Percentiles rank a stretch among this genome's conserved stretches.
Conservation (phyloP, 805 yeast species). For the Candida boidinii region DNA sequence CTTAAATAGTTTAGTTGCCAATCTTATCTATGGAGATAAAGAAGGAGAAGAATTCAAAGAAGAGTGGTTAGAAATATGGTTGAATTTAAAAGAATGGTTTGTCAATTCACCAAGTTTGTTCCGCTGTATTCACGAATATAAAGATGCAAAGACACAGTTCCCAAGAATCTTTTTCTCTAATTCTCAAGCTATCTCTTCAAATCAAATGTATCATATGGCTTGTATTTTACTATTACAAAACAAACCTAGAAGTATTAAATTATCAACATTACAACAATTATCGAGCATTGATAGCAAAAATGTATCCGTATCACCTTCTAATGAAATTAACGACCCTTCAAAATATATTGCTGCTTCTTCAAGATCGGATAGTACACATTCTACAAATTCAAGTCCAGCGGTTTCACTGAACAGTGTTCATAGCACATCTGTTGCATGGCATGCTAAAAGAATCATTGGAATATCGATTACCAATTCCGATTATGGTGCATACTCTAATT, state of each 20-base stretch:
- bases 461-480: constrained; percentile 23
- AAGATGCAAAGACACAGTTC: constrained; percentile 22
- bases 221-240: constrained; percentile 30
- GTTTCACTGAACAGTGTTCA: constrained; percentile 1
- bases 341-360: too few species aligned
- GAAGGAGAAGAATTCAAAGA: constrained; percentile 22
- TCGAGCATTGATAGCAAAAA: too few species aligned
- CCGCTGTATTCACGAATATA: constrained; percentile 22
- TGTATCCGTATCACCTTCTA: constrained; percentile 10
- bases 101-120: constrained; percentile 21
- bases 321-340: constrained; percentile 4
- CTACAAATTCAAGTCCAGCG: too few species aligned
- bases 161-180: constrained; percentile 29
- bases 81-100: constrained; percentile 27
- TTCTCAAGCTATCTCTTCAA: constrained; percentile 32
- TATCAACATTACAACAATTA: too few species aligned
- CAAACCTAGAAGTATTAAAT: constrained; percentile 33
- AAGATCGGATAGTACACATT: too few species aligned
- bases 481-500: constrained; percentile 17
- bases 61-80: constrained; percentile 30
- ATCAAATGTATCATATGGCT: constrained; percentile 33
- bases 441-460: constrained; percentile 29
- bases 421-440: constrained; percentile 22
- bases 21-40: constrained; percentile 19
- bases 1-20: constrained; percentile 26